phyloP scores from a whole-genome alignment of 176 grass and related monocot species.

The Tillandsia leiboldiana region DNA sequence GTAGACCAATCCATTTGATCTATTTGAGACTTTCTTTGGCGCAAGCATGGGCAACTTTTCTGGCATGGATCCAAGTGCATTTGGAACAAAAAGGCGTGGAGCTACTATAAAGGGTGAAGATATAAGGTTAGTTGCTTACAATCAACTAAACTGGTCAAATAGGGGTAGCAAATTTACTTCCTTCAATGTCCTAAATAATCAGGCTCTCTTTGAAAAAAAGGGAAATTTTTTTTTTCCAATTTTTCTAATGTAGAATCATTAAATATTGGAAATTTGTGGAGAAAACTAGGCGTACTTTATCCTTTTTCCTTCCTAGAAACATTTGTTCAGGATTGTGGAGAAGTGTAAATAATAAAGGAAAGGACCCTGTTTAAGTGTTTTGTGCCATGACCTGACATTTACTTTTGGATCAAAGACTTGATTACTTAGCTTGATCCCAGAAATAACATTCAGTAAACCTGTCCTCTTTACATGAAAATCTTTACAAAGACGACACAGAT shows the following conservation, averaged over 20 bases:
- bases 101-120: conserved; percentile 80
- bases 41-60: conserved; percentile 88
- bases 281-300: too few species aligned
- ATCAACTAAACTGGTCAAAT: neutral
- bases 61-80: conserved; percentile 71
- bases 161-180: neutral
- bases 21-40: conserved; percentile 96
- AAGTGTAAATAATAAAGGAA: too few species aligned
- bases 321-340: too few species aligned
- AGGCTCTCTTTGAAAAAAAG: neutral
- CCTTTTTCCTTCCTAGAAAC: too few species aligned
- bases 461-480: too few species aligned
- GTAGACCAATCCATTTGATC: conserved; percentile 96
- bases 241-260: neutral
- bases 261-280: neutral
- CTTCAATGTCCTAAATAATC: neutral
- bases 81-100: conserved; percentile 69
- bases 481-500: too few species aligned
- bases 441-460: too few species aligned
- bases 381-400: too few species aligned
- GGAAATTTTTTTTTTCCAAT: neutral
- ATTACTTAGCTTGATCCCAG: too few species aligned
- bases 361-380: too few species aligned
- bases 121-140: conserved; percentile 53
- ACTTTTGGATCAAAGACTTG: too few species aligned